Evolutionary conservation across 371 early-diverging fungal genomes (phyloP), one percentile per base, ranked within the genome.

Genomic region (Mucor racemosus): DNA sequence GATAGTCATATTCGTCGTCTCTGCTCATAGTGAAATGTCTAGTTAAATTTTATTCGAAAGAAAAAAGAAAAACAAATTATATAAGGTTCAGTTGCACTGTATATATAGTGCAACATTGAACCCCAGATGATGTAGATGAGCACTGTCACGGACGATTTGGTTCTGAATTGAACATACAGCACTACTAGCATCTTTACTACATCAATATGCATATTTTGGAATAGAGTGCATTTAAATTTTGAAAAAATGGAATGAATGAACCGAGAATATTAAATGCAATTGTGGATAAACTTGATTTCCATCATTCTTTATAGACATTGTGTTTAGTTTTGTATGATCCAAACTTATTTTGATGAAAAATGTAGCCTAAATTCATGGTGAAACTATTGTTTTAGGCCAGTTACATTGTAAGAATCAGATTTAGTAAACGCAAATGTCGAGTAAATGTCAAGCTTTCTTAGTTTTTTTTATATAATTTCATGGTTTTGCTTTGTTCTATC

Each of bases 1-100:
- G 87, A 73, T 92, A 96, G 76, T 96, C 95, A 87, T 96, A 96
- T 86, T 96, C 96, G 86, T 96, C 96, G 90, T 92, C 93, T 82
- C 91, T 90, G 84, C 90, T 91, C 91, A 94, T 92, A 9, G n/a
- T 68, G 13, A 14, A 50, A 40, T 61, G 14, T 48, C 39, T 50
- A 41, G 21, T 17, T 54, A 34, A 33, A 63, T 4, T 17, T n/a
- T 38, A 34, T 41, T 46, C 54, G 21, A 58, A 67, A 65, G 48
- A 60, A 41, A 58, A 34, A 61, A 41, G 35, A 39, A 53, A 54
- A 60, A 61, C 31, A 15, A 26, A 56, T 48, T 36, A 36, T 26
- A 35, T 55, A 31, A 13, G 53, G 53, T 19, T 26, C 14, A 7
- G 33, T 35, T 55, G 55, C 55, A 55, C 50, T 19, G 17, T 50